Percentiles rank a stretch among this genome's conserved stretches.
Evolutionary conservation across 345 rosid genomes (phyloP).

Genomic region (Adansonia digitata): DNA sequence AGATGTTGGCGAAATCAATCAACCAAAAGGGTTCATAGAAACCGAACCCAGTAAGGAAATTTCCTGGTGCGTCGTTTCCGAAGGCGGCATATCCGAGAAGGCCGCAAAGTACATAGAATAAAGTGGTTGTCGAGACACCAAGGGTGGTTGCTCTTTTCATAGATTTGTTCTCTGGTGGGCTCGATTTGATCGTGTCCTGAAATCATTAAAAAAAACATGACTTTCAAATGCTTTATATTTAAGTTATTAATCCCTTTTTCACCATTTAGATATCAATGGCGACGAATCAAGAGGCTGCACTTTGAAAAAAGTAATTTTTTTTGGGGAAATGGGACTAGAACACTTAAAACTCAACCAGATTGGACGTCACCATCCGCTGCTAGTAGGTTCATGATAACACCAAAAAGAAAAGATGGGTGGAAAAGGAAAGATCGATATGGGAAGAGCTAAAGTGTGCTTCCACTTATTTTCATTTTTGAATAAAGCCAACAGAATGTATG

Average conservation of each 20-base stretch:
- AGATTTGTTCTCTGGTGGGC: slow-evolving; percentile 60
- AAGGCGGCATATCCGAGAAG: slow-evolving; percentile 83
- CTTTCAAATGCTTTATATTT: not conserved
- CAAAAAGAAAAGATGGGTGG: not conserved
- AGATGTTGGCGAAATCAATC: slow-evolving; percentile 71
- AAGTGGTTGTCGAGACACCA: slow-evolving; percentile 58
- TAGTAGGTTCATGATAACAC: not conserved
- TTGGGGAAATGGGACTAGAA: not conserved
- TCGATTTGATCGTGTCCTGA: slow-evolving; percentile 57
- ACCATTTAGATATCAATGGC: not conserved
- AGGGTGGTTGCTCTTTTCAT: slow-evolving; percentile 58
- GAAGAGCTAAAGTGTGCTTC: not conserved
- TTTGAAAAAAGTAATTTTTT: too few species aligned
- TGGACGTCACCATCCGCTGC: not conserved
- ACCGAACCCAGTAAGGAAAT: slow-evolving; percentile 85
- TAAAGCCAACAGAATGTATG: not conserved
- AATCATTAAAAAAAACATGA: not conserved
- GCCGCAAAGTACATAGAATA: slow-evolving; percentile 73
- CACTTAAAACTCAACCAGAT: not conserved
- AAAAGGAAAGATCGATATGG: not conserved
- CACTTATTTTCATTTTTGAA: not conserved
- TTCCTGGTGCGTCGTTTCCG: slow-evolving; percentile 78
- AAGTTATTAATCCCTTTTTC: not conserved
- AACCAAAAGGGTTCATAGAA: slow-evolving; percentile 89
- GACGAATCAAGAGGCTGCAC: not conserved